phyloP scores from a whole-genome alignment of 805 yeast genomes.

The Saccharomycopsis babjevae region DNA sequence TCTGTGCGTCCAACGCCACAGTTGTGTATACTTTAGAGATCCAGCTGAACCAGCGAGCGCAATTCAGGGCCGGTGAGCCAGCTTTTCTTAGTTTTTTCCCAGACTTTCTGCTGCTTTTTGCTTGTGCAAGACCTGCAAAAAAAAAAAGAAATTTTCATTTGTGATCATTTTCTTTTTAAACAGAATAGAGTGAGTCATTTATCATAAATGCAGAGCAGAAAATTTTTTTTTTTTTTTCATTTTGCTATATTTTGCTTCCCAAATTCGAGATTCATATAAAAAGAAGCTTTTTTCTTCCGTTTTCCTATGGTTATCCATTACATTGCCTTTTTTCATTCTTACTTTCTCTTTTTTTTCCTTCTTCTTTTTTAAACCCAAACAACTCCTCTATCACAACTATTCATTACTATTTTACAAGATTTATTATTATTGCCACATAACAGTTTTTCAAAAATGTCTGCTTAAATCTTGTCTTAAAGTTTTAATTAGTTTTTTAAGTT shows the following conservation, averaged over 20 bases:
- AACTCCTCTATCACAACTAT: neutral
- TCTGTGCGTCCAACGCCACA: no score
- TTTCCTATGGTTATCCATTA: neutral
- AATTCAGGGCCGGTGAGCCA: no score
- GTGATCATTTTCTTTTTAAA: no score
- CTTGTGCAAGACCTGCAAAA: no score
- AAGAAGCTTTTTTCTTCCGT: neutral
- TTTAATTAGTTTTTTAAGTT: constrained; percentile 18
- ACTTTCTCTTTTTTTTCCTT: neutral
- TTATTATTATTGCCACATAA: neutral
- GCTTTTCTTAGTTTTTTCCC: no score
- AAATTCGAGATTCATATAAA: neutral
- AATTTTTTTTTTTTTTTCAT: neutral
- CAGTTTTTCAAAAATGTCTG: constrained; percentile 14
- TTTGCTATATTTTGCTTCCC: neutral
- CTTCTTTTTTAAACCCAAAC: neutral
- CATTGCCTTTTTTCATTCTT: neutral
- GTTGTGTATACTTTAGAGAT: no score
- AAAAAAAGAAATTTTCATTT: no score
- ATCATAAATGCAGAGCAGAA: neutral
- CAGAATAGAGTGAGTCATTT: no score
- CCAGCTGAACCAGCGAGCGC: no score
- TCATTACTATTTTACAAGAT: neutral
- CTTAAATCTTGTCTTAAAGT: constrained; percentile 16
- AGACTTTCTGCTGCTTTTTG: no score